Evolutionary conservation across 108 stramenopile genomes (phyloP), one percentile per base, ranked within the genome.

Genomic region (Conticribra weissflogii): DNA sequence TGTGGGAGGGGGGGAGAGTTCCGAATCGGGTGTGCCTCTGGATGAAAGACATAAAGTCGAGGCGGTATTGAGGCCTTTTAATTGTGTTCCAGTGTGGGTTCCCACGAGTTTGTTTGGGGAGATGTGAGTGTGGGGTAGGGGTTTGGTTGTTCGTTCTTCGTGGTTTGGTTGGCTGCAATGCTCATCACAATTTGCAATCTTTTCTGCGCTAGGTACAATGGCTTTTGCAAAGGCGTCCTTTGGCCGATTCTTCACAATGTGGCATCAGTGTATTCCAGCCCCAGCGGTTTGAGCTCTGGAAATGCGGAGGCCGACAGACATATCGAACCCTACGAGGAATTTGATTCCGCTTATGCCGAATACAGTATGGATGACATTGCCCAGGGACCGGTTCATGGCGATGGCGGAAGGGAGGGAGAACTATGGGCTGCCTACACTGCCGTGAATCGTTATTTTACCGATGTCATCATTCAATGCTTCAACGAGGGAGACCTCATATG

Each of bases 161-260:
- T 16, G 19, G 21, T 61, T 2, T 22, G 30, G 28, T 61, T 29
- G 30, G 16, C 31, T n/a, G 16, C 41, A 28, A 36, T 28, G 27
- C 60, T 62, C 17, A n/a, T 25, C 19, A 22, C 7, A 45, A 9
- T 50, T 14, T 25, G 21, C 33, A 23, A 50, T 60, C 51, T 1
- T 19, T 21, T 31, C 49, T 56, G 18, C 29, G 25, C 53, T 44
- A 90, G 89, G 89, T 99, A 99, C 84, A 86, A 96, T 63, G 96
- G 97, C 18, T 97, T 94, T 78, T 99, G 98, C 79, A 97, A 98
- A 77, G 87, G 89, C 58, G 93, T 98, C 22, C 76, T 99, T 8
- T 98, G 98, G 97, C 97, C 97, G 9, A 81, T 93, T 41, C 84
- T 99, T 32, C 98, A 99, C 82, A 97, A 99, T 67, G 96, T 98